phyloP scores from a whole-genome alignment of 2,329 filamentous ascomycete species.

The Myriosclerotinia duriaeana region DNA sequence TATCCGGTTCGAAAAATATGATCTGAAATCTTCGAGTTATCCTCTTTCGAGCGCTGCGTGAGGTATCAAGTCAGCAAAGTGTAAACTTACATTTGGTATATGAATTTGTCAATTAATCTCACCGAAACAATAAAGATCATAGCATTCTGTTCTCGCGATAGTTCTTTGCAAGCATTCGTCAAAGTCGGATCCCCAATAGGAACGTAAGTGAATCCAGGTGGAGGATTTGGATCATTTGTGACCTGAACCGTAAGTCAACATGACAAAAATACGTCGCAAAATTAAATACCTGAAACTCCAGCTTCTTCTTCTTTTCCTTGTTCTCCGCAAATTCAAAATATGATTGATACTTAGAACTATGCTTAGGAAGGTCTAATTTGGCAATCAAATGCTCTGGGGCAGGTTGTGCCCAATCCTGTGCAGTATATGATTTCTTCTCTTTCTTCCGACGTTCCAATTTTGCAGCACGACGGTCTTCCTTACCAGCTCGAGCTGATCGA shows the following conservation, averaged over 20 bases:
- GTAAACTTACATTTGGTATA: conserved; percentile 7
- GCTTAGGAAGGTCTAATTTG: conserved; percentile 38
- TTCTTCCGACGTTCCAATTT: conserved; percentile 37
- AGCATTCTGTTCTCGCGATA: conserved; percentile 60
- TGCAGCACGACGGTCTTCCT: conserved; percentile 33
- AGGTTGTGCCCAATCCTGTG: conserved; percentile 36
- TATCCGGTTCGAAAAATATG: conserved; percentile 61
- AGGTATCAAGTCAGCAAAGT: conserved; percentile 17
- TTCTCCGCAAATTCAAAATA: conserved; percentile 67
- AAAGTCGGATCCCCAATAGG: conserved; percentile 61
- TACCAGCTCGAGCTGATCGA: conserved; percentile 23
- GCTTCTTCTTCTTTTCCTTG: conserved; percentile 61
- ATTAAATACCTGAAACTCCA: conserved; percentile 57
- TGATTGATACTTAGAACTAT: conserved; percentile 55
- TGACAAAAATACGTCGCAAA: conserved; percentile 23
- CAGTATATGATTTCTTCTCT: conserved; percentile 35
- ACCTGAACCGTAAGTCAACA: conserved; percentile 44
- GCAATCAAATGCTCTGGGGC: conserved; percentile 39
- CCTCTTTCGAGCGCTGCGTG: conserved; percentile 33
- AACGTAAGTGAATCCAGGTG: conserved; percentile 62
- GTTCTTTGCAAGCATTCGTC: conserved; percentile 61
- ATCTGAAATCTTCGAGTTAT: conserved; percentile 38
- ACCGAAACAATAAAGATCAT: conserved; percentile 69
- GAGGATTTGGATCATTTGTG: conserved; percentile 52
- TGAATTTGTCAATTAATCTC: conserved; percentile 37